These are phyloP conservation scores for Yamadazyma paraphyllophila DNA, from an alignment of 805 yeast species.

Conservation along the genomic window DNA sequence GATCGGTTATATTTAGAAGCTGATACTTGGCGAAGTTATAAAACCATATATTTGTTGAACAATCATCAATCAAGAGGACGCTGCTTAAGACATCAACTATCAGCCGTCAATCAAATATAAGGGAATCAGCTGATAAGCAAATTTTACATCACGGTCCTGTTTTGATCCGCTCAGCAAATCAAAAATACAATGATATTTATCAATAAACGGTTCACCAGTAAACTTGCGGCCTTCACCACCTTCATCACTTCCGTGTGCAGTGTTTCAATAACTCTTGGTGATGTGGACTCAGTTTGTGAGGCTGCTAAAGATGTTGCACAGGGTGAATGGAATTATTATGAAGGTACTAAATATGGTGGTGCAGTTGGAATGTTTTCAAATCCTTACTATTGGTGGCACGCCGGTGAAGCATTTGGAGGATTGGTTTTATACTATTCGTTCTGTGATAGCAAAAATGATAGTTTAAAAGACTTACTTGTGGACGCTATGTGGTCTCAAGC, in stretches of 20 bases:
- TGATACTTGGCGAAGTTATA: neutral
- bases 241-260: neutral
- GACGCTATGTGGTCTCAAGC: conserved; percentile 45
- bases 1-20: neutral
- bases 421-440: conserved; percentile 38
- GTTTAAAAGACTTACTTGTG: conserved; percentile 27
- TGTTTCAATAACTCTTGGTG: conserved; percentile 11
- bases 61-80: too few species aligned
- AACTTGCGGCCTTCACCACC: neutral
- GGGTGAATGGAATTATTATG: conserved; percentile 47
- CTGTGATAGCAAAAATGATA: conserved; percentile 35
- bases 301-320: conserved; percentile 35
- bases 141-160: too few species aligned
- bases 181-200: too few species aligned
- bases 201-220: too few species aligned
- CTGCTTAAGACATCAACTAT: too few species aligned
- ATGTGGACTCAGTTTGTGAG: conserved; percentile 38
- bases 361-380: conserved; percentile 44
- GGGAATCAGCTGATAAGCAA: too few species aligned
- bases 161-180: too few species aligned
- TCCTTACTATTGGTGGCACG: conserved; percentile 55
- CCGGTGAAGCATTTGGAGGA: conserved; percentile 52
- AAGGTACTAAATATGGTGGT: conserved; percentile 42
- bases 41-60: too few species aligned
- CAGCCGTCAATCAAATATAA: too few species aligned